These are phyloP conservation scores for Picea glauca DNA, from an alignment of 75 land plant species.

Conservation along the genomic window DNA sequence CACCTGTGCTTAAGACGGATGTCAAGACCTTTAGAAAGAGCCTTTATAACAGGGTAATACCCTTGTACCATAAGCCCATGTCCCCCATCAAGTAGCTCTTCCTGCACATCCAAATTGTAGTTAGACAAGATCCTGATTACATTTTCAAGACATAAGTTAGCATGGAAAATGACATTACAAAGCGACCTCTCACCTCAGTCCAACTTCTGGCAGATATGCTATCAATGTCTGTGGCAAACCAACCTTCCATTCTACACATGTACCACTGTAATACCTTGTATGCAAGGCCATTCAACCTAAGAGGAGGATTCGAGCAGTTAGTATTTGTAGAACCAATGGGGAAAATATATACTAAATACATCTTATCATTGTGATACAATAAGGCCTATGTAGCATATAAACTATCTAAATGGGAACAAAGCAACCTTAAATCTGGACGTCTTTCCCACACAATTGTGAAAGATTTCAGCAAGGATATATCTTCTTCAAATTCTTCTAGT, in stretches of 20 bases:
- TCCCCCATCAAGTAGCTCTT: conserved; percentile 47
- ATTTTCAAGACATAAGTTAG: neutral
- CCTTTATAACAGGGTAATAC: conserved; percentile 38
- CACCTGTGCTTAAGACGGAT: conserved; percentile 45
- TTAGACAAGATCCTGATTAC: neutral
- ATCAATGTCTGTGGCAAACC: conserved; percentile 98
- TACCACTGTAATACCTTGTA: conserved; percentile 94
- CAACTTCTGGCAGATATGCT: conserved; percentile 81
- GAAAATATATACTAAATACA: neutral
- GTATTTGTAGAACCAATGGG: neutral
- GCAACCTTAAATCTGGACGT: conserved; percentile 83
- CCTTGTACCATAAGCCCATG: conserved; percentile 59
- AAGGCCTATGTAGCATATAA: neutral
- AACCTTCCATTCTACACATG: conserved; percentile 97
- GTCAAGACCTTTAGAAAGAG: conserved; percentile 51
- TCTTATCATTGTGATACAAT: neutral
- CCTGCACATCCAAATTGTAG: conserved; percentile 19
- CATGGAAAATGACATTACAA: neutral
- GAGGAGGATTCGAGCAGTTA: neutral
- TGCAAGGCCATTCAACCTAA: conserved; percentile 78
- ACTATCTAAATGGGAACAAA: neutral
- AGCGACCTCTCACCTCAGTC: conserved; percentile 67
- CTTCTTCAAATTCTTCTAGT: conserved; percentile 58
- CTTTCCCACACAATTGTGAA: conserved; percentile 74
- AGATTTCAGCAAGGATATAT: conserved; percentile 83